Percentiles rank a stretch among this genome's conserved stretches.
phyloP scores from a whole-genome alignment of 2,329 filamentous ascomycete genomes.

The Botrytis aclada region DNA sequence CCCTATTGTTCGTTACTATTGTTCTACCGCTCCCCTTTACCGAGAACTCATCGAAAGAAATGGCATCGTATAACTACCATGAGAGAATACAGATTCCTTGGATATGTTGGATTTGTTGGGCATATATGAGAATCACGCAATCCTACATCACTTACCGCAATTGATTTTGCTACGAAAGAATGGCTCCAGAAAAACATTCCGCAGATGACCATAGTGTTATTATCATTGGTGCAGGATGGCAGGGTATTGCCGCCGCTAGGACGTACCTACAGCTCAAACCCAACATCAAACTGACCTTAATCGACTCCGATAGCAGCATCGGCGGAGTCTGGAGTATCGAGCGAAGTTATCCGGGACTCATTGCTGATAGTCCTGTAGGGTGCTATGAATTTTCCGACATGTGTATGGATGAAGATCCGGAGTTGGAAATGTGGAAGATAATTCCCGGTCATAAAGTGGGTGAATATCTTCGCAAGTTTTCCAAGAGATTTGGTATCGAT shows the following conservation, averaged over 20 bases:
- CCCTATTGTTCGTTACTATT: conserved; percentile 13
- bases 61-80: not conserved
- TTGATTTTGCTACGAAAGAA: not conserved
- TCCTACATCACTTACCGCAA: not conserved
- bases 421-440: conserved; percentile 15
- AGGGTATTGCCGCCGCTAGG: conserved; percentile 58
- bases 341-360: conserved; percentile 64
- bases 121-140: not conserved
- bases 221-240: conserved; percentile 42
- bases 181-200: not conserved
- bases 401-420: conserved; percentile 40
- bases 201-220: conserved; percentile 7
- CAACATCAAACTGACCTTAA: conserved; percentile 50
- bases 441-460: conserved; percentile 21
- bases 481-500: conserved; percentile 20
- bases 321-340: conserved; percentile 69
- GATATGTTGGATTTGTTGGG: not conserved
- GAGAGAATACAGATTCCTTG: not conserved
- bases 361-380: conserved; percentile 68
- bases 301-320: conserved; percentile 54
- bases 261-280: conserved; percentile 58
- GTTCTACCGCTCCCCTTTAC: not conserved
- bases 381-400: conserved; percentile 73
- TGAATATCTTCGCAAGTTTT: conserved; percentile 26
- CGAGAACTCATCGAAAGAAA: not conserved